Evolutionary conservation across 331 rosid genomes (phyloP).

Genomic region (Malus hybrid): DNA sequence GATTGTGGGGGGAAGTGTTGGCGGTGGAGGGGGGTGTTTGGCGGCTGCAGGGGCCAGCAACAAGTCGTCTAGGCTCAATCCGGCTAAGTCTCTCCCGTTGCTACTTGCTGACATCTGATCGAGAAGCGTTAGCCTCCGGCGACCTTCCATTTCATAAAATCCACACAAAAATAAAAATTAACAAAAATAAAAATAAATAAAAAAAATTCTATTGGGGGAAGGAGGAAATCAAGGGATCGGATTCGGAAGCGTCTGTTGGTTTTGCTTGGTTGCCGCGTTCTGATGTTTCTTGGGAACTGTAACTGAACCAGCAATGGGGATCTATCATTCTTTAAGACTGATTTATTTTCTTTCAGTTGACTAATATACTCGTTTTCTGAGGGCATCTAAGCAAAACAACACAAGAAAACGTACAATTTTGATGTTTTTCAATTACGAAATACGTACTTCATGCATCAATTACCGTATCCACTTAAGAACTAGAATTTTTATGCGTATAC

Average conservation of each 20-base stretch:
- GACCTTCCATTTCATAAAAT: constrained; percentile 18
- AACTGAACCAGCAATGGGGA: background rate
- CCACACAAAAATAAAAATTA: background rate
- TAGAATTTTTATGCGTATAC: background rate
- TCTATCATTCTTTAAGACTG: background rate
- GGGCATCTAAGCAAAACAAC: background rate
- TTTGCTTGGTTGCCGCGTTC: background rate
- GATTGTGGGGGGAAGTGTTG: background rate
- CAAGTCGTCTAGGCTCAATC: constrained; percentile 51
- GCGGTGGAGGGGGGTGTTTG: background rate
- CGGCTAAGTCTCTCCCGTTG: constrained; percentile 35
- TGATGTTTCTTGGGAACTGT: background rate
- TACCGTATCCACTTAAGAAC: background rate
- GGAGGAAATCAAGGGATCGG: background rate
- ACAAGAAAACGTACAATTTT: background rate
- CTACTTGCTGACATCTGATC: constrained; percentile 59
- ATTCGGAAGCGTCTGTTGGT: background rate
- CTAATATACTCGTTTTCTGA: background rate
- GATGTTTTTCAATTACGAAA: background rate
- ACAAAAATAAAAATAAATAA: no score
- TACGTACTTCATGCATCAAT: background rate
- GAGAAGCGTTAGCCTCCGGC: constrained; percentile 41
- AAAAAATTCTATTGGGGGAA: background rate
- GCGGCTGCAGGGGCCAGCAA: constrained; percentile 5
- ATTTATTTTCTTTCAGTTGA: background rate